phyloP scores from a whole-genome alignment of 2,329 filamentous ascomycete genomes.

The Botrytis sinoallii region DNA sequence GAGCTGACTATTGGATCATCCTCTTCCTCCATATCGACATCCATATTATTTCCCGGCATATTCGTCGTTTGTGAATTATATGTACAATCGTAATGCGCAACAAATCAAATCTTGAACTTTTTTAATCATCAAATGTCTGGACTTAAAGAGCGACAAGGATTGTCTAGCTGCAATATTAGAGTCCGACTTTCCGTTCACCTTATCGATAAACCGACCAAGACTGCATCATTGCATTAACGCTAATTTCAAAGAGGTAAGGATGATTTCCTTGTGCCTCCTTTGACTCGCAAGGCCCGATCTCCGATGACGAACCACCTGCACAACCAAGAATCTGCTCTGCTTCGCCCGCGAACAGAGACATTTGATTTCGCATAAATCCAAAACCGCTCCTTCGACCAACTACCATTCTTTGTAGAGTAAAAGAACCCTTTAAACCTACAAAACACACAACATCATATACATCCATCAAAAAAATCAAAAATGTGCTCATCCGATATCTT shows the following conservation, averaged over 20 bases:
- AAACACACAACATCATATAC: neutral
- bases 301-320: constrained; percentile 14
- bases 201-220: neutral
- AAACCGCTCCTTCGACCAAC: neutral
- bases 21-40: constrained; percentile 36
- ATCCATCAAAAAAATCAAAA: constrained; percentile 15
- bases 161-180: neutral
- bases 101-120: neutral
- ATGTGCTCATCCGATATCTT: constrained; percentile 64
- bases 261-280: neutral
- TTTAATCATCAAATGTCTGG: constrained; percentile 17
- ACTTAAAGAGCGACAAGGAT: neutral
- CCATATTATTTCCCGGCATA: constrained; percentile 12
- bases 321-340: constrained; percentile 1
- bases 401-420: neutral
- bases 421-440: neutral
- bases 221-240: neutral
- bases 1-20: constrained; percentile 67
- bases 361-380: constrained; percentile 6
- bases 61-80: constrained; percentile 4
- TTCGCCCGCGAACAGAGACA: constrained; percentile 13
- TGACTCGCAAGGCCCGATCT: constrained; percentile 11
- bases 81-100: neutral
- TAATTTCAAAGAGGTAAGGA: neutral
- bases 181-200: neutral